Evolutionary conservation across 1,284 basidiomycete species (phyloP).

Genomic region (Papiliotrema fonsecae): DNA sequence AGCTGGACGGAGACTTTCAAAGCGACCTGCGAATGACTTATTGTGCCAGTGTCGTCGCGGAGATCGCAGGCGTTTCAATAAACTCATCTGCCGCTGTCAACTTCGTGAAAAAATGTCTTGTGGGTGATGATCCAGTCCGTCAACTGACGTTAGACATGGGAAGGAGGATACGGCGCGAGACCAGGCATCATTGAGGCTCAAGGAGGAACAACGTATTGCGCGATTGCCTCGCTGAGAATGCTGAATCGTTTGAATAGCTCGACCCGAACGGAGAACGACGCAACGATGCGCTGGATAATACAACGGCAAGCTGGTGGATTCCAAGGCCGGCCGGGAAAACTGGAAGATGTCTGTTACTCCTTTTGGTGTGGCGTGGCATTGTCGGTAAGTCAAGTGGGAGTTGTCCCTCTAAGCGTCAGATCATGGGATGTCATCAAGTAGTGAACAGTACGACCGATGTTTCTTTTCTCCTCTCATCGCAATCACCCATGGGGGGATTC

Average conservation of each 20-base stretch:
- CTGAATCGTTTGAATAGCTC: conserved; percentile 8
- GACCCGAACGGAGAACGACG: conserved; percentile 1
- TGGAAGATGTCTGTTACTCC: conserved; percentile 85
- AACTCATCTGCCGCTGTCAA: conserved; percentile 57
- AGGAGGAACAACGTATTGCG: conserved; percentile 91
- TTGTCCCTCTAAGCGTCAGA: conserved; percentile 48
- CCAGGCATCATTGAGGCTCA: conserved; percentile 73
- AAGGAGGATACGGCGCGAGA: conserved; percentile 84
- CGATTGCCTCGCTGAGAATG: conserved; percentile 69
- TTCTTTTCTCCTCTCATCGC: conserved; percentile 65
- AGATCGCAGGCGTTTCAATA: conserved; percentile 71
- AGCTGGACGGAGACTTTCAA: conserved; percentile 45
- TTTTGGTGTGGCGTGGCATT: conserved; percentile 87
- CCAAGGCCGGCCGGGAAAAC: conserved; percentile 77
- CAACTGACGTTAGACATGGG: conserved; percentile 65
- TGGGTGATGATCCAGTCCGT: no score
- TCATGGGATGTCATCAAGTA: conserved; percentile 57
- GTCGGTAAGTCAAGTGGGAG: conserved; percentile 52
- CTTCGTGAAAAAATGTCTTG: conserved; percentile 67
- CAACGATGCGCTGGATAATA: conserved; percentile 66
- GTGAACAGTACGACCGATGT: conserved; percentile 58
- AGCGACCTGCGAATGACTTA: conserved; percentile 66
- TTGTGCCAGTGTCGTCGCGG: conserved; percentile 72
- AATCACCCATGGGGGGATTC: conserved; percentile 80
- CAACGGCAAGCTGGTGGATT: conserved; percentile 78